A percentile compares a stretch with the other conserved stretches of the same genome.
Conservation (phyloP, 805 yeast genomes). For the Kazachstania bromeliacearum region DNA sequence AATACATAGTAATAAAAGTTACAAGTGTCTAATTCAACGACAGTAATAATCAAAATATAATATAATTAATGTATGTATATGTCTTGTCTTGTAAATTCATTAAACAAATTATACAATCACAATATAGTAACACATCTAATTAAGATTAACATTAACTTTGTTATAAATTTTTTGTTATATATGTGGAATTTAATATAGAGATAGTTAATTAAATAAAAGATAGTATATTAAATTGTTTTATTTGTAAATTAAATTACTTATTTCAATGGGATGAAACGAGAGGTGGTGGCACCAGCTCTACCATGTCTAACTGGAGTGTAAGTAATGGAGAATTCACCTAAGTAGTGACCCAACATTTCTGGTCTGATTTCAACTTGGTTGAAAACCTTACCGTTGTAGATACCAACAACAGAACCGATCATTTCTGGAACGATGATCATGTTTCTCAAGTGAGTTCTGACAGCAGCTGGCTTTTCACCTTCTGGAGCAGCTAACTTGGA, state of each 20-base stretch:
- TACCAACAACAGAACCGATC: slow-evolving; percentile 98
- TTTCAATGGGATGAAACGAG: slow-evolving; percentile 68
- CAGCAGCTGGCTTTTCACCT: slow-evolving; percentile 94
- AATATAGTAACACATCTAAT: background rate
- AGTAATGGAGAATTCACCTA: slow-evolving; percentile 99
- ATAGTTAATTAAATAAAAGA: background rate
- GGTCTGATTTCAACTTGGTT: slow-evolving; percentile 98
- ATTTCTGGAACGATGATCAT: slow-evolving; percentile 98
- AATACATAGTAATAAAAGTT: too few relatives aligned
- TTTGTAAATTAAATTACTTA: slow-evolving; percentile 21
- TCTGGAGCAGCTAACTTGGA: slow-evolving; percentile 85
- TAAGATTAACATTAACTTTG: background rate
- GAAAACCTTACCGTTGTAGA: slow-evolving; percentile 99
- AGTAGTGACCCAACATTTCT: slow-evolving; percentile 99
- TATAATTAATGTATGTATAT: too few relatives aligned
- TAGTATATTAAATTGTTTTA: too few relatives aligned
- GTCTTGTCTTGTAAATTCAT: too few relatives aligned
- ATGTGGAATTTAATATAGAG: background rate
- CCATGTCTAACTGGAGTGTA: slow-evolving; percentile 99
- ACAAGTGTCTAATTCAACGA: too few relatives aligned
- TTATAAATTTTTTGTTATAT: background rate
- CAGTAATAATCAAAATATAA: too few relatives aligned
- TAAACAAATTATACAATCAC: background rate
- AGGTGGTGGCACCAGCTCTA: slow-evolving; percentile 82
- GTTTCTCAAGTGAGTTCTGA: slow-evolving; percentile 99